phyloP scores from a whole-genome alignment of 371 early-diverging fungal genomes.

The Mucor indicus region DNA sequence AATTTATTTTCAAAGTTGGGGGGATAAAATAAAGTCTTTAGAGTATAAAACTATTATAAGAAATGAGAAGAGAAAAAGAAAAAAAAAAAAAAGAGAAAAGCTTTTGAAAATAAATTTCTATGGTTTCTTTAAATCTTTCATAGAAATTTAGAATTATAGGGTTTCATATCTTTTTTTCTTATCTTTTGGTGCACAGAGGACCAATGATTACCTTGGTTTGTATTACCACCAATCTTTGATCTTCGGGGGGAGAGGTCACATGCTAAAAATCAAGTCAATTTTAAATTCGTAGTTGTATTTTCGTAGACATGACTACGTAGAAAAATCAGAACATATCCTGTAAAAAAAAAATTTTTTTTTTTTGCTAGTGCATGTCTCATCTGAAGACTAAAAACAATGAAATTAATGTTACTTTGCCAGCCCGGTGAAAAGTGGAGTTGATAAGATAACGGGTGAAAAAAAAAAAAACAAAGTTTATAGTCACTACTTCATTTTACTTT shows the following conservation, averaged over 20 bases:
- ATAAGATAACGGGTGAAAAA: slow-evolving; percentile 22
- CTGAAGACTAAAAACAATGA: slow-evolving; percentile 3
- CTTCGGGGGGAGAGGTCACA: slow-evolving; percentile 12
- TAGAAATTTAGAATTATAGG: slow-evolving; percentile 6
- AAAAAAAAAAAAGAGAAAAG: not conserved
- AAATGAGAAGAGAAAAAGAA: not conserved
- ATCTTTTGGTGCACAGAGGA: slow-evolving; percentile 16
- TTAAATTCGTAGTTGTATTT: too few species aligned
- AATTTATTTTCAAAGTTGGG: not conserved
- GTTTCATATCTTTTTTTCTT: slow-evolving; percentile 19
- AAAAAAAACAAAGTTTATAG: not conserved
- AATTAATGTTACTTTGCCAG: too few species aligned
- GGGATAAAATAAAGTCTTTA: not conserved
- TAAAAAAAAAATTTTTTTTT: too few species aligned
- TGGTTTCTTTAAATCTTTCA: not conserved
- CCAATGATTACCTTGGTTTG: slow-evolving; percentile 17
- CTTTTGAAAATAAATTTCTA: slow-evolving; percentile 1
- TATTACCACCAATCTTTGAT: too few species aligned
- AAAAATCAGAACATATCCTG: too few species aligned
- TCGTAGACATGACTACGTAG: too few species aligned
- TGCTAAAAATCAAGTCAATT: not conserved
- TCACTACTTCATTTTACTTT: too few species aligned
- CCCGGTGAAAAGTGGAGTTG: slow-evolving; percentile 5
- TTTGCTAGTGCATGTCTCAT: too few species aligned
- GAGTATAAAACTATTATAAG: not conserved